A percentile compares a stretch with the other conserved stretches of the same genome.
Conservation (phyloP, 2,329 filamentous ascomycete species). For the Fusarium praegraminearum region DNA sequence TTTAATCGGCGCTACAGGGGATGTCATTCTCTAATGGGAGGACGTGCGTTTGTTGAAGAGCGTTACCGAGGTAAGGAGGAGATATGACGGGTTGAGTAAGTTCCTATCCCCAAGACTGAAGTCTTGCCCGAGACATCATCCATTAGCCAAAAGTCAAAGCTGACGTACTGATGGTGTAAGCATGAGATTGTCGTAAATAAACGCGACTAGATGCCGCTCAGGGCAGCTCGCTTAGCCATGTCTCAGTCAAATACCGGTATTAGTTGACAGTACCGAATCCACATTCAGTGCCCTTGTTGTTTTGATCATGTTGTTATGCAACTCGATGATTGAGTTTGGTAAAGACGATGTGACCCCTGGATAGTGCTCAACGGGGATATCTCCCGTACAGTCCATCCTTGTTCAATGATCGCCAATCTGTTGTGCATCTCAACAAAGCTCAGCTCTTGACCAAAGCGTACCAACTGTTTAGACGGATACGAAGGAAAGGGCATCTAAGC, state of each 20-base stretch:
- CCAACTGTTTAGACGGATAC: neutral
- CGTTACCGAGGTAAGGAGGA: neutral
- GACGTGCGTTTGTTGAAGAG: neutral
- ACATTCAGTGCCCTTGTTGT: neutral
- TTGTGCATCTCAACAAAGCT: neutral
- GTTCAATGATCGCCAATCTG: neutral
- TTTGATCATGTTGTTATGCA: too few species aligned
- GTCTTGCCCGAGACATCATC: neutral
- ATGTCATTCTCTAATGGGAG: neutral
- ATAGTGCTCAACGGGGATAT: neutral
- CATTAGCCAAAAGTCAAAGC: constrained; percentile 3
- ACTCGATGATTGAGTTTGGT: neutral
- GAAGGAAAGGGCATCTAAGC: neutral
- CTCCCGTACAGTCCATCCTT: neutral
- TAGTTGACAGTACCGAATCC: neutral
- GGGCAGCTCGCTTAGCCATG: neutral
- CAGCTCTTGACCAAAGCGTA: neutral
- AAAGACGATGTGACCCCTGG: neutral
- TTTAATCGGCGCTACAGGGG: neutral
- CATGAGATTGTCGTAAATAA: neutral
- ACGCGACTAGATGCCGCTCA: neutral
- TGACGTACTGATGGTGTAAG: constrained; percentile 2
- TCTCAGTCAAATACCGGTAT: neutral
- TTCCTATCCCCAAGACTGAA: neutral
- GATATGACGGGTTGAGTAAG: neutral